Conservation (phyloP, 2,329 filamentous ascomycete species). For the Aspergillus pseudonomiae region DNA sequence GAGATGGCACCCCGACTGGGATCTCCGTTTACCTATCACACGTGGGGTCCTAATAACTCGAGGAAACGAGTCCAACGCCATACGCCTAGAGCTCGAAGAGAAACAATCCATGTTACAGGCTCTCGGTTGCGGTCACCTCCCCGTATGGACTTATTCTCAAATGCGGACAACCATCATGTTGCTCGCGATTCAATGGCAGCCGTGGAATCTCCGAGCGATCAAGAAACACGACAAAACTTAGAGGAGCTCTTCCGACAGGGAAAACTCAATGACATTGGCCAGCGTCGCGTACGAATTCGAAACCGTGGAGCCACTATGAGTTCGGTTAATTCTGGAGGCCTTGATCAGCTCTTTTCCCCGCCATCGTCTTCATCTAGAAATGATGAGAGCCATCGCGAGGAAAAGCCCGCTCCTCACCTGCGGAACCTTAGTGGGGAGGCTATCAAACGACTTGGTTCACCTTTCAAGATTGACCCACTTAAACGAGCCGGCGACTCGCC, state of each 20-base stretch:
- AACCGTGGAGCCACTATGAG: conserved; percentile 65
- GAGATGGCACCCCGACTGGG: conserved; percentile 47
- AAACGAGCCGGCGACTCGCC: conserved; percentile 34
- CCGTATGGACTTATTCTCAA: conserved; percentile 57
- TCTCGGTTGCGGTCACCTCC: conserved; percentile 55
- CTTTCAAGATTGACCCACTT: conserved; percentile 47
- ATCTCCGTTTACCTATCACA: conserved; percentile 54
- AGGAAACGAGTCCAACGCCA: conserved; percentile 34
- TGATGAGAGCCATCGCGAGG: conserved; percentile 24
- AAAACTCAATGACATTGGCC: conserved; percentile 50
- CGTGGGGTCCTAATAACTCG: conserved; percentile 51
- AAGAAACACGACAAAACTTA: conserved; percentile 59
- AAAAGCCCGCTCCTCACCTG: conserved; percentile 29
- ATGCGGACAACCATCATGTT: conserved; percentile 46
- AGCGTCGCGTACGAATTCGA: conserved; percentile 61
- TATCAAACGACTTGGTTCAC: conserved; percentile 52
- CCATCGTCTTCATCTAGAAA: conserved; percentile 40
- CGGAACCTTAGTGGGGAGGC: conserved; percentile 41
- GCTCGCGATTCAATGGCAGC: conserved; percentile 45
- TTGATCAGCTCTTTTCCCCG: conserved; percentile 59
- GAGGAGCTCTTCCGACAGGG: conserved; percentile 50
- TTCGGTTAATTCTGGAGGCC: conserved; percentile 55
- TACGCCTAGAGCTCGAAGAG: conserved; percentile 39
- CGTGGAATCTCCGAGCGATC: conserved; percentile 53
- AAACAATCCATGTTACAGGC: conserved; percentile 50